Conservation (phyloP, 352 stramenopile genomes). For the Pythium monospermum region DNA sequence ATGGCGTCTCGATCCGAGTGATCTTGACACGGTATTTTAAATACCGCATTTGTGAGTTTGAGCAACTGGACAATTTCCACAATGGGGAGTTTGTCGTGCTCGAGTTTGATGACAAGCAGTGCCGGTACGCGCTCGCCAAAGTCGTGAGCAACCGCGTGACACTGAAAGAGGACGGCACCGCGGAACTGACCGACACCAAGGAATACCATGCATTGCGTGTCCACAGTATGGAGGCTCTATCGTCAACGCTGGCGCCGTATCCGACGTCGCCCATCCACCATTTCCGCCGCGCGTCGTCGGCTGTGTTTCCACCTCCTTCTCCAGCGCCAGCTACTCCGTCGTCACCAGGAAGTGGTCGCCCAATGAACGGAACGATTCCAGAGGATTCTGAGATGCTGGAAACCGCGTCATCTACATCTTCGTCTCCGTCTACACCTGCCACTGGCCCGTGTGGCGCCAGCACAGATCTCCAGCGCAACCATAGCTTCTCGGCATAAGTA, state of each 20-base stretch:
- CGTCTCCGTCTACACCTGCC: too few relatives aligned
- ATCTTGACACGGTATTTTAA: slow-evolving; percentile 89
- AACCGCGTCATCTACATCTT: background rate
- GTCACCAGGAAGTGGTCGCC: background rate
- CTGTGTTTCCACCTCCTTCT: slow-evolving; percentile 23
- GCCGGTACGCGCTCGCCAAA: slow-evolving; percentile 59
- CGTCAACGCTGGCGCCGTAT: slow-evolving; percentile 43
- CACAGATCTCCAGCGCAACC: too few relatives aligned
- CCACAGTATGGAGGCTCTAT: slow-evolving; percentile 37
- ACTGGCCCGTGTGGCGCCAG: too few relatives aligned
- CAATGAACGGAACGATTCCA: background rate
- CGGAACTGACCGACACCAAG: slow-evolving; percentile 31
- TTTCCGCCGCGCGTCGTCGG: slow-evolving; percentile 44
- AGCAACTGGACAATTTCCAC: slow-evolving; percentile 80
- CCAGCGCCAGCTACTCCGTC: slow-evolving; percentile 1
- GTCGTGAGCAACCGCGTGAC: slow-evolving; percentile 60
- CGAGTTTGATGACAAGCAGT: slow-evolving; percentile 56
- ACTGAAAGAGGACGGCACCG: slow-evolving; percentile 34
- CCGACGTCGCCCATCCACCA: slow-evolving; percentile 62
- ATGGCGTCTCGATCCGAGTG: slow-evolving; percentile 83
- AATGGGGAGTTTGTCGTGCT: slow-evolving; percentile 83
- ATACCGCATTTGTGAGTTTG: slow-evolving; percentile 82
- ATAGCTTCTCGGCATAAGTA: too few relatives aligned
- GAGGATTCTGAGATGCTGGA: background rate
- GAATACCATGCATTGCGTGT: slow-evolving; percentile 49